Evolutionary conservation across 257 asterid genomes (phyloP).

Genomic region (Solanum chiquidenum): DNA sequence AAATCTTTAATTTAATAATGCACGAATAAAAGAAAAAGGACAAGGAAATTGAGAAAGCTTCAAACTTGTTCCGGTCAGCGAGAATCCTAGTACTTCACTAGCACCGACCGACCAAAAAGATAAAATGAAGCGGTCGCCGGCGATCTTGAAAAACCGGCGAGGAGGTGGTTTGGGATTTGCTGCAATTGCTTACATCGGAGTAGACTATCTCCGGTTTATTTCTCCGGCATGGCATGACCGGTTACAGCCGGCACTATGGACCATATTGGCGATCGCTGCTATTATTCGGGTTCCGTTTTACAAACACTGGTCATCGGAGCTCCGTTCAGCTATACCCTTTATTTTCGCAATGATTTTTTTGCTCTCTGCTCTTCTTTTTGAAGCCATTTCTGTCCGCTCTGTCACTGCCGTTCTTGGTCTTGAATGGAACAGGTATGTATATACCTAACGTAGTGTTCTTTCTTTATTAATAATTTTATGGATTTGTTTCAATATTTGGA

Average conservation of each 20-base stretch:
- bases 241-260: constrained; percentile 82
- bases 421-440: constrained; percentile 86
- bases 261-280: constrained; percentile 50
- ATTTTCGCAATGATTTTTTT: constrained; percentile 56
- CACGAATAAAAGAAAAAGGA: too few species aligned
- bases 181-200: constrained; percentile 61
- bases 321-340: constrained; percentile 75
- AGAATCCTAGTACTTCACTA: background rate
- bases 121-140: constrained; percentile 16
- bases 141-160: constrained; percentile 8
- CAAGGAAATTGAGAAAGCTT: background rate
- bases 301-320: constrained; percentile 84
- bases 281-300: constrained; percentile 64
- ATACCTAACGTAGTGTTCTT: background rate
- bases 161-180: constrained; percentile 66
- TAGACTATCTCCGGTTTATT: constrained; percentile 80
- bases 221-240: constrained; percentile 86
- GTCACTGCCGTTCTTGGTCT: constrained; percentile 95
- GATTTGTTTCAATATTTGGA: background rate
- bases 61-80: background rate
- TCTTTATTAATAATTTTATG: background rate
- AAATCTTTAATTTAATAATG: too few species aligned
- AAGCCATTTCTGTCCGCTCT: constrained; percentile 83
- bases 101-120: background rate
- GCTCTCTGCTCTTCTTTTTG: constrained; percentile 77